phyloP scores from a whole-genome alignment of 331 rosid genomes.

The Stylosanthes scabra region DNA sequence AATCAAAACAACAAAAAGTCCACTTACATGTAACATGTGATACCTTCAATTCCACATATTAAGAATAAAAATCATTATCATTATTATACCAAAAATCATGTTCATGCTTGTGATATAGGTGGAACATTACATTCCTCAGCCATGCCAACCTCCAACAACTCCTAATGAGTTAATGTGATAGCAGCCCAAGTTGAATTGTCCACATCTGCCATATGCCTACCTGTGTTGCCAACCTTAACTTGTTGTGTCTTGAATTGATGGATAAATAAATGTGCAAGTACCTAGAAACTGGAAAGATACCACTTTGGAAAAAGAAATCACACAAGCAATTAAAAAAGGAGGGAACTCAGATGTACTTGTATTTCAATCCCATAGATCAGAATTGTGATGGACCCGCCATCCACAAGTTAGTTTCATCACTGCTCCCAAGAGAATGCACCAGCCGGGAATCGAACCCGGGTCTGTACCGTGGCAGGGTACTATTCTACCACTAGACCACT shows the following conservation, averaged over 20 bases:
- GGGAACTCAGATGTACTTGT: background rate
- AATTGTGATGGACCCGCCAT: background rate
- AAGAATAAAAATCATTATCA: no score
- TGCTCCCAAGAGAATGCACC: conserved; percentile 35
- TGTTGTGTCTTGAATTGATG: no score
- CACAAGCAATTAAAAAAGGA: no score
- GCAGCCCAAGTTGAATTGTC: background rate
- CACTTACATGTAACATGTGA: no score
- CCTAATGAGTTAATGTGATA: background rate
- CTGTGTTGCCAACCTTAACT: background rate
- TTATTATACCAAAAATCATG: no score
- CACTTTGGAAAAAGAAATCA: no score
- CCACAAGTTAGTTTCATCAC: conserved; percentile 4
- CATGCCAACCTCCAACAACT: background rate
- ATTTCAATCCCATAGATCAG: background rate
- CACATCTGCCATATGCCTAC: background rate
- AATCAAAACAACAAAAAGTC: no score
- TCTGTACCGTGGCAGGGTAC: conserved; percentile 62
- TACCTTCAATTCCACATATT: no score
- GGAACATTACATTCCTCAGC: background rate
- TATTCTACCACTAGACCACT: conserved; percentile 60
- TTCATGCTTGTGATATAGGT: no score
- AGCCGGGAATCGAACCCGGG: conserved; percentile 63
- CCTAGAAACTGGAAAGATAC: no score
- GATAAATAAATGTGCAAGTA: no score